Percentiles rank a stretch among this genome's conserved stretches.
These are phyloP conservation scores for Linanthus parryae DNA, from an alignment of 148 eudicot genomes.

Conservation along the genomic window DNA sequence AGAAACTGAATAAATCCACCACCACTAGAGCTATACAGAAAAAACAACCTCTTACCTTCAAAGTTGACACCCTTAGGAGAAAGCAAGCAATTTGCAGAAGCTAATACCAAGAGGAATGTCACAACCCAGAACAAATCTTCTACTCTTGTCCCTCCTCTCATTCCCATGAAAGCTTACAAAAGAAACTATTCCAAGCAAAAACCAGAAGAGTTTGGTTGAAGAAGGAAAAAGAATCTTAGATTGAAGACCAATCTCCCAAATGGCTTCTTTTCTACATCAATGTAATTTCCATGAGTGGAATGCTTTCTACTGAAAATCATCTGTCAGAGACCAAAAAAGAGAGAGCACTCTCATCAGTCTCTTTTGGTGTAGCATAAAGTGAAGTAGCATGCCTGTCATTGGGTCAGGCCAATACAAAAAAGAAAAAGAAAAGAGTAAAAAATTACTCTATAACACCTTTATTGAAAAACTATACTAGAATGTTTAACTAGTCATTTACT, in stretches of 20 bases:
- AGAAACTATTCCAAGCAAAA: too few species aligned
- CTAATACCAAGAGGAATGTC: constrained; percentile 20
- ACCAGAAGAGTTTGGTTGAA: too few species aligned
- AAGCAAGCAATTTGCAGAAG: constrained; percentile 30
- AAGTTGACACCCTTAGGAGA: constrained; percentile 68
- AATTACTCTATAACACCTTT: neutral
- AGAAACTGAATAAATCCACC: neutral
- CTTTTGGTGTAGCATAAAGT: constrained; percentile 27
- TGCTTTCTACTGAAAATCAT: constrained; percentile 11
- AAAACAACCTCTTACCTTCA: constrained; percentile 35
- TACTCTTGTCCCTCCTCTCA: constrained; percentile 12
- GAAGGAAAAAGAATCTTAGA: constrained; percentile 3
- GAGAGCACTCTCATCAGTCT: constrained; percentile 13
- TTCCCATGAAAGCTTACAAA: constrained; percentile 3
- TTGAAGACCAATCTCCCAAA: constrained; percentile 4
- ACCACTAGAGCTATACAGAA: neutral
- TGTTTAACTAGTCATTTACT: too few species aligned
- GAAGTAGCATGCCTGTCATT: constrained; percentile 39
- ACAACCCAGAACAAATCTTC: constrained; percentile 18
- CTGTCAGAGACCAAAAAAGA: constrained; percentile 14
- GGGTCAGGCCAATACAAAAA: constrained; percentile 21
- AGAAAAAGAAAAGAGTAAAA: constrained; percentile 2
- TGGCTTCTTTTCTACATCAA: constrained; percentile 7
- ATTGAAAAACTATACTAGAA: too few species aligned
- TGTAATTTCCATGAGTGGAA: constrained; percentile 1